phyloP scores from a whole-genome alignment of 768 basidiomycete species.

The Pisolithus sp. region DNA sequence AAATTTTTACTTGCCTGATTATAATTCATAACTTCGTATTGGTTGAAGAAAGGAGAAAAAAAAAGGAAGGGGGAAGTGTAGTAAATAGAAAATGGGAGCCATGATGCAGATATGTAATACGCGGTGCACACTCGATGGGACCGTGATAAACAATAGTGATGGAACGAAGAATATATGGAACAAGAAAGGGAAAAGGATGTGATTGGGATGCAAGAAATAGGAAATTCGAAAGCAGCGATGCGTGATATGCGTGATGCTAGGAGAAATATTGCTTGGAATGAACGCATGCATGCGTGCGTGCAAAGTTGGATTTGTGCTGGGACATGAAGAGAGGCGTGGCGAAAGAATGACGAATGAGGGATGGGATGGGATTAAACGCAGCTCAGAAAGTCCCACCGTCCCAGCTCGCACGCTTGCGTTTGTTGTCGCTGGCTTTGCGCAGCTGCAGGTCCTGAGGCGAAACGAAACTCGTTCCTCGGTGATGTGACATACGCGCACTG shows the following conservation, averaged over 20 bases:
- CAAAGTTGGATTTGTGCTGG: neutral
- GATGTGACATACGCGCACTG: slow-evolving; percentile 28
- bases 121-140: slow-evolving; percentile 5
- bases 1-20: slow-evolving; percentile 15
- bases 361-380: neutral
- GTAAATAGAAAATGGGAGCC: slow-evolving; percentile 1
- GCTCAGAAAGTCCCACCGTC: slow-evolving; percentile 36
- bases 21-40: slow-evolving; percentile 20
- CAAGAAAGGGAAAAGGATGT: neutral
- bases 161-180: slow-evolving; percentile 1
- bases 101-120: slow-evolving; percentile 5
- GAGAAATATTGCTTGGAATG: neutral
- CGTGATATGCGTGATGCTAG: neutral
- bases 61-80: neutral
- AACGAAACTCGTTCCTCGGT: slow-evolving; percentile 47
- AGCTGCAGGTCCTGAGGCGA: slow-evolving; percentile 47
- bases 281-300: neutral
- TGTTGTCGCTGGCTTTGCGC: slow-evolving; percentile 44
- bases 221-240: slow-evolving; percentile 2
- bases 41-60: neutral
- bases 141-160: slow-evolving; percentile 4
- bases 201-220: neutral
- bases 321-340: slow-evolving; percentile 4
- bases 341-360: slow-evolving; percentile 7
- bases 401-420: slow-evolving; percentile 54